Evolutionary conservation across 352 stramenopile species (phyloP), one percentile per base, ranked within the genome.

Genomic region (Globisporangium canariense): DNA sequence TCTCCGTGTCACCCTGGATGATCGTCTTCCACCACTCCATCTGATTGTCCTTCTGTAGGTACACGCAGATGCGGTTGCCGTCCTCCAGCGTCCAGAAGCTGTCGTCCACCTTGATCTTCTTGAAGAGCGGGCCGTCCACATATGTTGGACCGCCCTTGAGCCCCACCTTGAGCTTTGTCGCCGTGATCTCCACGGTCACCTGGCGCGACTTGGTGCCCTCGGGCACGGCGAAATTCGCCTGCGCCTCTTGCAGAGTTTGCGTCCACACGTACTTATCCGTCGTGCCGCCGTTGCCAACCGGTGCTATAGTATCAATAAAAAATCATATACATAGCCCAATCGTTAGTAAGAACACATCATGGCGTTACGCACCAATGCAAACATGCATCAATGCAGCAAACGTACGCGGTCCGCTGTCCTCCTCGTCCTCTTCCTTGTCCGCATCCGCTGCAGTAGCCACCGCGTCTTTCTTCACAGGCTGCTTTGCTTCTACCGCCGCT

Each of bases 11-110:
- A 32, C 89, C 91, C 56, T 96, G 71, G 51, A 98, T 94, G 51
- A 99, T 93, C 58, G 83, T 90, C 69, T 98, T 98, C 98, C 98
- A 99, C 98, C 98, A 99, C 87, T 99, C 97, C 97, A 99, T 99
- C 74, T 98, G 84, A 77, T 99, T 99, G 18, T 98, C 87, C 75
- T 99, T 99, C 74, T 98, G 91, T 25, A 99, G 69, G 60, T 97
- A 98, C 43, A 99, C 75, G 46, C 91, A 93, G 52, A 96, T 88
- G 58, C 85, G 83, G 56, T 93, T 92, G 66, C 81, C 75, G 68
- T 96, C 88, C 66, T 96, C 88, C n/a, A 99, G 78, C 6, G 97
- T 99, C 98, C 98, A 99, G 71, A 99, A 99, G 69, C 91, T 98
- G 77, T 99, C 98, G 66, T 99, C 98, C 51, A 98, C 86, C 64